phyloP scores from a whole-genome alignment of 2,329 filamentous ascomycete species.

The Huntiella moniliformis region DNA sequence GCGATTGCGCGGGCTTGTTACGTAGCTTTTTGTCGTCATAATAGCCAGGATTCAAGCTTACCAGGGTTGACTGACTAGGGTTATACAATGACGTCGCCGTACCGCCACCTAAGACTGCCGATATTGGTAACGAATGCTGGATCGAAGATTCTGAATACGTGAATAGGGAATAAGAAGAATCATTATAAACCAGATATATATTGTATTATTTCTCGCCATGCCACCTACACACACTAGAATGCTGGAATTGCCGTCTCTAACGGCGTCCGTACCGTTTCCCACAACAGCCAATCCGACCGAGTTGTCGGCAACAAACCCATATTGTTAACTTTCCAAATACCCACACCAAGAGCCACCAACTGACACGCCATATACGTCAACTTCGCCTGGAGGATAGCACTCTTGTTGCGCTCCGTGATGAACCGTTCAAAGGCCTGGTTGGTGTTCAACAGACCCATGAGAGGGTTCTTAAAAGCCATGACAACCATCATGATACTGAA shows the following conservation, averaged over 20 bases:
- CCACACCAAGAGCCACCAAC: conserved; percentile 61
- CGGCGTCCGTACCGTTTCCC: conserved; percentile 61
- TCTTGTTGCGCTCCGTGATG: conserved; percentile 60
- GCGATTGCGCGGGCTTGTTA: neutral
- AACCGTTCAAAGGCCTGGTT: conserved; percentile 82
- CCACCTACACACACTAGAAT: conserved; percentile 17
- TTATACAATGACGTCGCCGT: neutral
- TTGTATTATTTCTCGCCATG: neutral
- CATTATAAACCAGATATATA: neutral
- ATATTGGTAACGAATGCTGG: too few relatives aligned
- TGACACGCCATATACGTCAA: conserved; percentile 77
- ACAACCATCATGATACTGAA: conserved; percentile 99
- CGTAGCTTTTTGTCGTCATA: neutral
- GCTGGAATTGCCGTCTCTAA: conserved; percentile 47
- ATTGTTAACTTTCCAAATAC: conserved; percentile 88
- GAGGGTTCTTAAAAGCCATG: conserved; percentile 94
- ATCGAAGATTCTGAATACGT: neutral
- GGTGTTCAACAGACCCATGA: conserved; percentile 65
- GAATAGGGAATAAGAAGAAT: neutral
- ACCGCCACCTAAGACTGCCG: too few relatives aligned
- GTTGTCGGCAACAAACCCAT: conserved; percentile 97
- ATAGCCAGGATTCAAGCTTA: neutral
- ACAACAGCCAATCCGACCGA: conserved; percentile 90
- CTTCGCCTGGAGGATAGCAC: conserved; percentile 66
- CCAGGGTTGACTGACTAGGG: neutral